Evolutionary conservation across 2,329 filamentous ascomycete species (phyloP), one percentile per base, ranked within the genome.

Genomic region (Graphiopsis chlorocephala): DNA sequence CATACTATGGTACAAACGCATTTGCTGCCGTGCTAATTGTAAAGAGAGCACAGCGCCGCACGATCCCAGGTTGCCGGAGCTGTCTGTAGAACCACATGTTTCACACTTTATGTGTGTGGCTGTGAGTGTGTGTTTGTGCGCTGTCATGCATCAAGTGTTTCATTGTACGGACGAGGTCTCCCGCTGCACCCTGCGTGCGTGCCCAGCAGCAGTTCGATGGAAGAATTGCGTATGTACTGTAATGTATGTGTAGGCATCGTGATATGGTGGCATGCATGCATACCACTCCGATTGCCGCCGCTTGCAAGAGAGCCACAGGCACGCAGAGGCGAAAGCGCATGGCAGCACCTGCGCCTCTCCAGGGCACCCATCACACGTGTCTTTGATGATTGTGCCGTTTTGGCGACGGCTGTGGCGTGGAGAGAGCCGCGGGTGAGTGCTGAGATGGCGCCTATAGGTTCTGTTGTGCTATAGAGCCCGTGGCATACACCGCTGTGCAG

Each of bases 21-120:
- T 28, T 45, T 45, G 29, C 53, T 56, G 53, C 23, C 55, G 55
- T 58, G 55, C 35, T 45, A 15, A 15, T 23, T 45, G 35, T 35
- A 58, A 45, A 38, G 50, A 26, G 25, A 38, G 33, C 60, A 62
- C 60, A 55, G 60, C 60, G 60, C 60, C 29, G 48, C 48, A 53
- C 60, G 60, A 62, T 55, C 33, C 60, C 60, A 62, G 60, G 60
- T 62, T 55, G 33, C 47, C 23, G 60, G 60, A 55, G 28, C 59
- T 61, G 59, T 61, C 59, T 61, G 59, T 61, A 61, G 42, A 61
- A 50, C 59, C 58, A 23, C 57, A 48, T 26, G 59, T 61, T 61
- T 61, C 59, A 53, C 38, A 31, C 31, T 47, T 53, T 48, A 25
- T 35, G n/a, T 11, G 38, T n/a, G 35, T 42, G 17, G 5, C 17